These are phyloP conservation scores for Nicotiana sylvestris DNA, from an alignment of 257 asterid genomes.

Conservation along the genomic window DNA sequence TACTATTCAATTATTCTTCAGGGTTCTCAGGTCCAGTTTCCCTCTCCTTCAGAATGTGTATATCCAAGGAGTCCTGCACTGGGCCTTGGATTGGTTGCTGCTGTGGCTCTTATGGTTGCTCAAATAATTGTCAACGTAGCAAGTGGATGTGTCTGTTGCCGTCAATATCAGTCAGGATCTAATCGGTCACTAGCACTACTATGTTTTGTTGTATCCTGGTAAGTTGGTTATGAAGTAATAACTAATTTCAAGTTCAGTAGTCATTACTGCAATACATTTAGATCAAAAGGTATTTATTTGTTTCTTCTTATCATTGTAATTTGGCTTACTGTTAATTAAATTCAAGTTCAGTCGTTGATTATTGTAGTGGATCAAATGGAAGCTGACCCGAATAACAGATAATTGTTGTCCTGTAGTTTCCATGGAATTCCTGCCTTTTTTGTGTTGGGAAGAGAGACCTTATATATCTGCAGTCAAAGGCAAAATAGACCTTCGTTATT, in stretches of 20 bases:
- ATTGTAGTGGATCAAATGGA: background rate
- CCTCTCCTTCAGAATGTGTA: conserved; percentile 61
- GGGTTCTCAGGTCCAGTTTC: conserved; percentile 60
- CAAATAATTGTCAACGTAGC: conserved; percentile 65
- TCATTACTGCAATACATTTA: background rate
- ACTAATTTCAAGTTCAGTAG: background rate
- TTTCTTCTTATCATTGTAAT: background rate
- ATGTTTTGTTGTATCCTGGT: conserved; percentile 89
- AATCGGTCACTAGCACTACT: conserved; percentile 67
- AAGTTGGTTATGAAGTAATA: conserved; percentile 16
- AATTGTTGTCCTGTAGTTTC: background rate
- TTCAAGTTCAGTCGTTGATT: background rate
- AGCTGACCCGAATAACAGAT: background rate
- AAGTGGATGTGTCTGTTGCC: conserved; percentile 83
- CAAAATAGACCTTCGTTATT: background rate
- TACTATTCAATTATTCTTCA: conserved; percentile 24
- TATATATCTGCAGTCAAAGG: background rate
- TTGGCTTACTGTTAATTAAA: background rate
- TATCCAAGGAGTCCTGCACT: conserved; percentile 88
- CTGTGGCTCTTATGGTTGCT: conserved; percentile 75
- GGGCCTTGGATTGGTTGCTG: conserved; percentile 71
- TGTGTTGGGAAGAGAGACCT: background rate
- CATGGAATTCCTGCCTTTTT: background rate
- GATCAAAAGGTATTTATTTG: background rate
- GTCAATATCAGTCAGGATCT: conserved; percentile 52